phyloP scores from a whole-genome alignment of 1,284 basidiomycete species.

The Phlebopus sp. region DNA sequence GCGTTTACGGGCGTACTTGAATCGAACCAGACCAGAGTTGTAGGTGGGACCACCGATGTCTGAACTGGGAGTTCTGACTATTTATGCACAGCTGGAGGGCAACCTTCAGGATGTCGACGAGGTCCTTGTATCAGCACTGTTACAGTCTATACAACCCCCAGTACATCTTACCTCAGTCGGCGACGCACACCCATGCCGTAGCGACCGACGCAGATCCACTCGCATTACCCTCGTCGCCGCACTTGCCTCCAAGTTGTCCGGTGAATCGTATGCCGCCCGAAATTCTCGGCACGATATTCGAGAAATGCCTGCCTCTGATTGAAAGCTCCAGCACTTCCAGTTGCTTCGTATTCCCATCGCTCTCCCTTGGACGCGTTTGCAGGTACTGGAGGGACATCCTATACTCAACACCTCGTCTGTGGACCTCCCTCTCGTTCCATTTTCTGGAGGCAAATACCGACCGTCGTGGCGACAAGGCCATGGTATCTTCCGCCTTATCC shows the following conservation, averaged over 20 bases:
- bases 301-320: constrained; percentile 16
- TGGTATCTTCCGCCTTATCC: constrained; percentile 15
- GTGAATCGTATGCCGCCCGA: constrained; percentile 23
- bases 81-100: no score
- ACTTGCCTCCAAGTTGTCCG: constrained; percentile 1
- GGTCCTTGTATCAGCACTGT: no score
- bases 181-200: neutral
- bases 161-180: no score
- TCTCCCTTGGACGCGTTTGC: constrained; percentile 24
- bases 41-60: no score
- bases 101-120: no score
- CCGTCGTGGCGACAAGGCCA: constrained; percentile 20
- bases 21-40: no score
- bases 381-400: constrained; percentile 21
- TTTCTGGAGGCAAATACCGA: constrained; percentile 23
- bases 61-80: no score
- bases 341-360: constrained; percentile 14
- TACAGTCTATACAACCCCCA: no score
- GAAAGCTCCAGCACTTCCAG: neutral
- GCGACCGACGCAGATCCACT: neutral
- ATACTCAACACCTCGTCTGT: constrained; percentile 16
- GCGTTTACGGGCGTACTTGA: no score
- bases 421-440: constrained; percentile 22
- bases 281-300: constrained; percentile 24
- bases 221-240: no score